Evolutionary conservation across 768 basidiomycete genomes (phyloP).

Genomic region (Pisolithus microcarpus): DNA sequence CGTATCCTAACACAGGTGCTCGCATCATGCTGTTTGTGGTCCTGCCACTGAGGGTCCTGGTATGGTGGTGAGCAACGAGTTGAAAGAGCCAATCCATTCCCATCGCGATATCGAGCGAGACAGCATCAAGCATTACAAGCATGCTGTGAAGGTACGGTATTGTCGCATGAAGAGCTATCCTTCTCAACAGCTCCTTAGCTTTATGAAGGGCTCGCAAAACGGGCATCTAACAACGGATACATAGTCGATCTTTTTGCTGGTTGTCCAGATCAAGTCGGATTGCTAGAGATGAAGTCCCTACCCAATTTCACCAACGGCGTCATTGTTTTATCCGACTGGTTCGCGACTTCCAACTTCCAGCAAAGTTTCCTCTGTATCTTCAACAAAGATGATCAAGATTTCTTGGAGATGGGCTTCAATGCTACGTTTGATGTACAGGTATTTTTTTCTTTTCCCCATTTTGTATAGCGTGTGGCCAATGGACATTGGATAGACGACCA

Average conservation of each 20-base stretch:
- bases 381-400: constrained; percentile 86
- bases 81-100: no score
- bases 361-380: constrained; percentile 89
- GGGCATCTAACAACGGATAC: constrained; percentile 91
- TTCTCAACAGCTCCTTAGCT: constrained; percentile 46
- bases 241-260: constrained; percentile 94
- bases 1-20: no score
- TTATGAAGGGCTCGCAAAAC: constrained; percentile 92
- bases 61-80: constrained; percentile 46
- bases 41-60: constrained; percentile 96
- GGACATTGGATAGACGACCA: no score
- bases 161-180: neutral
- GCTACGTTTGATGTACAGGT: constrained; percentile 98
- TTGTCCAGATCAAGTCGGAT: constrained; percentile 94
- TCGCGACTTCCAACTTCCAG: constrained; percentile 97
- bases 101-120: no score
- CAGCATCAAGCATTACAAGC: constrained; percentile 51
- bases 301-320: constrained; percentile 81
- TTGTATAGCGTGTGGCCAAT: no score
- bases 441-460: no score
- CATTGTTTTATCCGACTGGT: constrained; percentile 93
- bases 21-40: constrained; percentile 75
- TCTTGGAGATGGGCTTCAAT: constrained; percentile 96
- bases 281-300: constrained; percentile 95
- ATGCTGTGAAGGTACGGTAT: constrained; percentile 43